phyloP scores from a whole-genome alignment of 1,284 basidiomycete species.

The Phylloporus gajari region DNA sequence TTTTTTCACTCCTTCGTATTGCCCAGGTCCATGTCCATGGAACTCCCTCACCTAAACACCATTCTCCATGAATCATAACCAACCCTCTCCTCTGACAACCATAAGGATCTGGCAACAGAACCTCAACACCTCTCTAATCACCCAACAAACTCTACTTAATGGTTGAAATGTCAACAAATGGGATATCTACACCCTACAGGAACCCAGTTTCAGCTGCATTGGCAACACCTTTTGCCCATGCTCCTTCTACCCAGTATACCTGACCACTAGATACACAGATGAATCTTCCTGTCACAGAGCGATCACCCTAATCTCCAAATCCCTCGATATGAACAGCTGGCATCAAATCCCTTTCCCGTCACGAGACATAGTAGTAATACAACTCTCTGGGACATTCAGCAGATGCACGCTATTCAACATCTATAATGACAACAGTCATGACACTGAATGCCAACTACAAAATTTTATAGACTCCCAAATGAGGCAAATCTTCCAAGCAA shows the following conservation, averaged over 20 bases:
- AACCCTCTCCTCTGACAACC: too few species aligned
- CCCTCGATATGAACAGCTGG: background rate
- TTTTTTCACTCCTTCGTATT: too few species aligned
- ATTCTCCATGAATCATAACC: too few species aligned
- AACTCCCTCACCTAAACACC: too few species aligned
- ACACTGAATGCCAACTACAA: background rate
- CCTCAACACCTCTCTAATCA: background rate
- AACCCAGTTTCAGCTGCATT: background rate
- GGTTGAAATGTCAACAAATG: background rate
- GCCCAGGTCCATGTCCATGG: too few species aligned
- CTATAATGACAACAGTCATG: background rate
- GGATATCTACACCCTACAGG: background rate
- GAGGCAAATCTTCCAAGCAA: background rate
- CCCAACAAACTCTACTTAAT: background rate
- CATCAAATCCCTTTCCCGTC: background rate
- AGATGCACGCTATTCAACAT: constrained; percentile 6
- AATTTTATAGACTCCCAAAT: background rate
- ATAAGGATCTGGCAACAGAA: background rate
- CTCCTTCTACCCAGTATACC: background rate
- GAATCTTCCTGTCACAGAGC: background rate
- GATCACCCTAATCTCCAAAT: background rate
- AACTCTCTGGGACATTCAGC: background rate
- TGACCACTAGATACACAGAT: background rate
- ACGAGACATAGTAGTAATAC: background rate
- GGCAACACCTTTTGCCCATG: background rate